Conservation (phyloP, 208 protist species). For the Trichomonas gallinae region DNA sequence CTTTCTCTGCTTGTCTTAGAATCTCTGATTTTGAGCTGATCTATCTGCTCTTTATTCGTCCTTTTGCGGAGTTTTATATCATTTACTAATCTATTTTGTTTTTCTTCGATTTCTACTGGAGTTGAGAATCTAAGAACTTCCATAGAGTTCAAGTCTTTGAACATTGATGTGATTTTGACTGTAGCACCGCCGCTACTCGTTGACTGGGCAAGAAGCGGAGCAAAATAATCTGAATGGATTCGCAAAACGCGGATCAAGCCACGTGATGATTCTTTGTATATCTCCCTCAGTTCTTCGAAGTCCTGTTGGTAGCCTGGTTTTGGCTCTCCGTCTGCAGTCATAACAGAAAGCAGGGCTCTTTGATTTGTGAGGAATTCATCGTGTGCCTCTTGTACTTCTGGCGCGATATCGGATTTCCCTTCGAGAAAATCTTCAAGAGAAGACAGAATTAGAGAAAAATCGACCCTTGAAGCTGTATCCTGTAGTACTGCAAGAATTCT, state of each 20-base stretch:
- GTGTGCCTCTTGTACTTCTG: background rate
- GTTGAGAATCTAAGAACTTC: background rate
- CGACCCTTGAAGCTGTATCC: background rate
- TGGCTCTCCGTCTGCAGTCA: background rate
- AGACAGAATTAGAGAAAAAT: background rate
- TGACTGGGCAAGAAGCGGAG: background rate
- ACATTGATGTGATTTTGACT: background rate
- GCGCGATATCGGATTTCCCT: background rate
- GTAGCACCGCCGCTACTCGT: background rate
- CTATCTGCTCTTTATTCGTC: background rate
- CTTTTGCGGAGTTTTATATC: background rate
- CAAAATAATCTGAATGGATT: background rate
- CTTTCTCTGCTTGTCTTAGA: background rate
- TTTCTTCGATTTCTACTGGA: background rate
- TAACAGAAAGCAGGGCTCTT: background rate
- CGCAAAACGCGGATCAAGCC: background rate
- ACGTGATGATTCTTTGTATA: background rate
- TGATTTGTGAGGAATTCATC: background rate
- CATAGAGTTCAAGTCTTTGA: background rate
- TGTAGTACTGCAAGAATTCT: conserved; percentile 3
- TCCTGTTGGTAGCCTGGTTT: background rate
- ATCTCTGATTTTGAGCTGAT: background rate
- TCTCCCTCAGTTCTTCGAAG: background rate
- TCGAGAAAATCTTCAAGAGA: background rate
- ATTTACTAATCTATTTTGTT: background rate